A percentile compares a stretch with the other conserved stretches of the same genome.
Evolutionary conservation across 2,329 filamentous ascomycete genomes (phyloP).

Genomic region (Penicillium sp.): DNA sequence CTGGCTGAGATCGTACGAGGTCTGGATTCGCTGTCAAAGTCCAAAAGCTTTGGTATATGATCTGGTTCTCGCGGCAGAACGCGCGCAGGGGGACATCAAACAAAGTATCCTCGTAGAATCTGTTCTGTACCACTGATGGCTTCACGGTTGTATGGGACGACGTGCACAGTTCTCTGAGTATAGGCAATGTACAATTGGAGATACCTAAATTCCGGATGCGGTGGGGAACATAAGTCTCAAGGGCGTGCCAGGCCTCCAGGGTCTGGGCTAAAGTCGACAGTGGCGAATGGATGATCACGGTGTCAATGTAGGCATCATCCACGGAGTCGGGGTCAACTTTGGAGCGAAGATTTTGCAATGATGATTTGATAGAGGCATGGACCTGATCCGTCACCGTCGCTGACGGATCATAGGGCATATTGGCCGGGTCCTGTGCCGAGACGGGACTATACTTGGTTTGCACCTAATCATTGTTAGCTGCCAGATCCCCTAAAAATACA

Average conservation of each 20-base stretch:
- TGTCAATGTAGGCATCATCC: constrained; percentile 49
- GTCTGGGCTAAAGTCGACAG: constrained; percentile 46
- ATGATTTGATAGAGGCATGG: constrained; percentile 57
- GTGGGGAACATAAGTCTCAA: constrained; percentile 59
- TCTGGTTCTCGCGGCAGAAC: constrained; percentile 46
- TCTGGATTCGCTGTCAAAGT: constrained; percentile 52
- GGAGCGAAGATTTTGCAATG: constrained; percentile 52
- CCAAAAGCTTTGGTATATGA: constrained; percentile 55
- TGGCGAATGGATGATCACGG: constrained; percentile 52
- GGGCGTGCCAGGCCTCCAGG: constrained; percentile 55
- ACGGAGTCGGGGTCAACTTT: constrained; percentile 18
- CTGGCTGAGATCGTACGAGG: constrained; percentile 42
- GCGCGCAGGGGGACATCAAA: constrained; percentile 55
- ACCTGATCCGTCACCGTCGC: constrained; percentile 57
- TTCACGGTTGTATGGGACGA: constrained; percentile 40
- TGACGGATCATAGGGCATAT: constrained; percentile 55
- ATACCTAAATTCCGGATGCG: constrained; percentile 61
- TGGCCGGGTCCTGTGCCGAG: constrained; percentile 51
- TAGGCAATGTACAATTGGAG: constrained; percentile 58
- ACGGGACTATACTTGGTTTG: constrained; percentile 76
- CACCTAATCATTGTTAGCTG: constrained; percentile 40
- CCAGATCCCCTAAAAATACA: too few relatives aligned
- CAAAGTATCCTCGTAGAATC: constrained; percentile 53
- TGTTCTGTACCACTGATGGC: constrained; percentile 64
- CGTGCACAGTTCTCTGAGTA: constrained; percentile 47